Percentiles rank a stretch among this genome's conserved stretches.
Conservation (phyloP, 2,329 filamentous ascomycete species). For the Coniochaeta sp. region DNA sequence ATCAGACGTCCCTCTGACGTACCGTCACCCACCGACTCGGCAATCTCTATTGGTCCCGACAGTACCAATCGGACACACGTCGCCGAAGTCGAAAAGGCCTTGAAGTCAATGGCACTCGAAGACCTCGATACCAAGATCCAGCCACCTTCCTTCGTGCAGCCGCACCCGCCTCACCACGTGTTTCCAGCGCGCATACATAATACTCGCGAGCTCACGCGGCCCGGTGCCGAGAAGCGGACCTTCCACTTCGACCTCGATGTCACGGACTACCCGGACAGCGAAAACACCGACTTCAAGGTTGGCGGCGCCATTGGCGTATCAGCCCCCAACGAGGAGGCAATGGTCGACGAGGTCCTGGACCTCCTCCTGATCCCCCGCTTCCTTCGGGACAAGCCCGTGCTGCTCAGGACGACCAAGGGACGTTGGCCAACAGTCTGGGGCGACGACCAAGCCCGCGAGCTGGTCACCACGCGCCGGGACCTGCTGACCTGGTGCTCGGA, state of each 20-base stretch:
- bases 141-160: conserved; percentile 85
- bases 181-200: conserved; percentile 83
- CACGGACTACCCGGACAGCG: conserved; percentile 81
- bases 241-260: conserved; percentile 97
- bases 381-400: conserved; percentile 75
- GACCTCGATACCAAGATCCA: conserved; percentile 54
- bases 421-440: conserved; percentile 99
- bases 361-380: conserved; percentile 73
- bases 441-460: conserved; percentile 73
- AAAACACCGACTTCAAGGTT: conserved; percentile 85
- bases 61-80: conserved; percentile 6
- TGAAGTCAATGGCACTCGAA: conserved; percentile 24
- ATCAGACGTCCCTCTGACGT: conserved; percentile 31
- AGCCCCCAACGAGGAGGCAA: conserved; percentile 70
- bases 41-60: conserved; percentile 29
- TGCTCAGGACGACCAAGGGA: conserved; percentile 70
- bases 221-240: conserved; percentile 90
- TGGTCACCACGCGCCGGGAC: conserved; percentile 86
- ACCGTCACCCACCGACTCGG: conserved; percentile 42
- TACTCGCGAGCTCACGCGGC: conserved; percentile 77
- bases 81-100: conserved; percentile 12
- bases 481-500: conserved; percentile 95
- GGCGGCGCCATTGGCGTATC: conserved; percentile 92
- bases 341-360: conserved; percentile 81
- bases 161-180: conserved; percentile 87